These are phyloP conservation scores for Ambrosia artemisiifolia DNA, from an alignment of 129 eudicot species.

Conservation along the genomic window DNA sequence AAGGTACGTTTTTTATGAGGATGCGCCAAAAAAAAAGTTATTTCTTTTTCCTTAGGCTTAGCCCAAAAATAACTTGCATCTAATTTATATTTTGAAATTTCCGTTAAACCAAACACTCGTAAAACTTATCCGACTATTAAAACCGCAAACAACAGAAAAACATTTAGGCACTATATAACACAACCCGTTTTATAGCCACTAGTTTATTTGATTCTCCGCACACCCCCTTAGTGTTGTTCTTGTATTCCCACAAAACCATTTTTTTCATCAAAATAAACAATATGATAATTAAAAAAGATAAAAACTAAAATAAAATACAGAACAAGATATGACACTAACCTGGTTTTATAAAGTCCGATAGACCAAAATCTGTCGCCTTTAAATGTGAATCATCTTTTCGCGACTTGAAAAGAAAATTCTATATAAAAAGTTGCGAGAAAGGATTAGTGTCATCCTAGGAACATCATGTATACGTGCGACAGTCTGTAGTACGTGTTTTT, in stretches of 20 bases:
- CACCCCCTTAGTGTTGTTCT: background rate
- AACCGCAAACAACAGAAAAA: background rate
- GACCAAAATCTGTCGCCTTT: slow-evolving; percentile 97
- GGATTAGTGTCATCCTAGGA: slow-evolving; percentile 11
- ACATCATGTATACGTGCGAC: background rate
- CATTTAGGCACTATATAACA: background rate
- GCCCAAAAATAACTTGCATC: too few relatives aligned
- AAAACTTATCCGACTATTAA: background rate
- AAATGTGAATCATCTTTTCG: slow-evolving; percentile 74
- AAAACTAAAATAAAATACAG: background rate
- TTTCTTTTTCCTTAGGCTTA: too few relatives aligned
- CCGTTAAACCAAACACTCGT: too few relatives aligned
- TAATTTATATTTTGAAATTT: too few relatives aligned
- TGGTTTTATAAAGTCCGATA: slow-evolving; percentile 90
- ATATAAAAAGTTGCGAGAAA: background rate
- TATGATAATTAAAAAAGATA: background rate
- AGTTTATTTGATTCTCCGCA: background rate
- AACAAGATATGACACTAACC: slow-evolving; percentile 41
- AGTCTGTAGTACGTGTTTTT: background rate
- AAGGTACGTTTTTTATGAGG: too few relatives aligned
- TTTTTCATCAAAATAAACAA: background rate
- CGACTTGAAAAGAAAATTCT: slow-evolving; percentile 95
- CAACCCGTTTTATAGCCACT: background rate
- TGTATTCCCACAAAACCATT: background rate
- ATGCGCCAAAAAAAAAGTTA: too few relatives aligned